These are phyloP conservation scores for Sicyos baderoa DNA, from an alignment of 306 rosid genomes.

Conservation along the genomic window DNA sequence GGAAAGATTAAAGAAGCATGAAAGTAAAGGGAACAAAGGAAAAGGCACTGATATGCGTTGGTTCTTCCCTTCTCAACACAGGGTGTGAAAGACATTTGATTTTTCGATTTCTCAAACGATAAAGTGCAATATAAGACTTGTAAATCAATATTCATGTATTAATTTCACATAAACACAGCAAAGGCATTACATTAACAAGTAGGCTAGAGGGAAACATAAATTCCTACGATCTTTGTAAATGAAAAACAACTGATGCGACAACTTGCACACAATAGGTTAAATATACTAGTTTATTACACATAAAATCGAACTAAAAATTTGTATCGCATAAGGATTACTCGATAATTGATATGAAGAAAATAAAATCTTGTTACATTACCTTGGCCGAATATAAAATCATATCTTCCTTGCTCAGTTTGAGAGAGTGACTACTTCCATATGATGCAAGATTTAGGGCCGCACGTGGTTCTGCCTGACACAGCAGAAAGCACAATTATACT, in stretches of 20 bases:
- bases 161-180: neutral
- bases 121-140: too few species aligned
- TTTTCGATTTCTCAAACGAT: too few species aligned
- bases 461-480: slow-evolving; percentile 99
- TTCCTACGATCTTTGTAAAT: neutral
- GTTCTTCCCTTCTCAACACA: neutral
- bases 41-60: slow-evolving; percentile 4
- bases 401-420: slow-evolving; percentile 82
- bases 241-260: neutral
- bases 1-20: neutral
- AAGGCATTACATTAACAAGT: slow-evolving; percentile 4
- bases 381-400: slow-evolving; percentile 80
- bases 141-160: neutral
- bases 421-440: slow-evolving; percentile 74
- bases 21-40: neutral
- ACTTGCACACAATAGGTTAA: neutral
- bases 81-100: neutral
- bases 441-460: slow-evolving; percentile 99
- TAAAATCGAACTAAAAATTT: neutral
- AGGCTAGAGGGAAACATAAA: slow-evolving; percentile 4
- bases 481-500: slow-evolving; percentile 34
- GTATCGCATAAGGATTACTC: neutral
- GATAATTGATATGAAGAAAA: neutral
- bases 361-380: slow-evolving; percentile 34
- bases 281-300: neutral